Evolutionary conservation across 345 rosid species (phyloP).

Genomic region (Physaria fendleri): DNA sequence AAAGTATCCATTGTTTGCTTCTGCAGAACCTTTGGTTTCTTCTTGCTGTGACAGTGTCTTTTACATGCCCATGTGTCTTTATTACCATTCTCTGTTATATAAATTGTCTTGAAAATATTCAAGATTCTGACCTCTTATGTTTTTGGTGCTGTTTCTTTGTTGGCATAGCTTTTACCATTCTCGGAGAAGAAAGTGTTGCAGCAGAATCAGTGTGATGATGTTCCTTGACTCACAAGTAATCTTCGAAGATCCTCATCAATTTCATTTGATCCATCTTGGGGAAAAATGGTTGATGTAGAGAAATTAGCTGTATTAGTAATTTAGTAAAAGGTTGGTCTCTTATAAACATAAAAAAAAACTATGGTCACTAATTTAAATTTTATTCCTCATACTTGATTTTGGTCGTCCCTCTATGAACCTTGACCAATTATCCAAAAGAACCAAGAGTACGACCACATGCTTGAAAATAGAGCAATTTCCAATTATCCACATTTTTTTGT

Average conservation of each 20-base stretch:
- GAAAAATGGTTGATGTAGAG: slow-evolving; percentile 9
- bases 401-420: neutral
- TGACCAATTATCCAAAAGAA: neutral
- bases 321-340: too few relatives aligned
- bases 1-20: neutral
- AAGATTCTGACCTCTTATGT: neutral
- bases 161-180: slow-evolving; percentile 51
- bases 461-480: neutral
- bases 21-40: neutral
- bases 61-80: neutral
- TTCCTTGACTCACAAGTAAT: slow-evolving; percentile 20
- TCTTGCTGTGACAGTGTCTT: neutral
- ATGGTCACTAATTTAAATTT: neutral
- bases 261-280: neutral
- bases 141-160: slow-evolving; percentile 3
- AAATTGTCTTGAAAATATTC: neutral
- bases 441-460: neutral
- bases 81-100: neutral
- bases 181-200: slow-evolving; percentile 39
- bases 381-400: neutral
- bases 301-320: slow-evolving; percentile 10
- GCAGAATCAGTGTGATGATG: slow-evolving; percentile 26
- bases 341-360: neutral
- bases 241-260: neutral
- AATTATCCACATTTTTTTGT: neutral